Percentiles rank a stretch among this genome's conserved stretches.
phyloP scores from a whole-genome alignment of 1,284 basidiomycete species.

The Athelia sp. region DNA sequence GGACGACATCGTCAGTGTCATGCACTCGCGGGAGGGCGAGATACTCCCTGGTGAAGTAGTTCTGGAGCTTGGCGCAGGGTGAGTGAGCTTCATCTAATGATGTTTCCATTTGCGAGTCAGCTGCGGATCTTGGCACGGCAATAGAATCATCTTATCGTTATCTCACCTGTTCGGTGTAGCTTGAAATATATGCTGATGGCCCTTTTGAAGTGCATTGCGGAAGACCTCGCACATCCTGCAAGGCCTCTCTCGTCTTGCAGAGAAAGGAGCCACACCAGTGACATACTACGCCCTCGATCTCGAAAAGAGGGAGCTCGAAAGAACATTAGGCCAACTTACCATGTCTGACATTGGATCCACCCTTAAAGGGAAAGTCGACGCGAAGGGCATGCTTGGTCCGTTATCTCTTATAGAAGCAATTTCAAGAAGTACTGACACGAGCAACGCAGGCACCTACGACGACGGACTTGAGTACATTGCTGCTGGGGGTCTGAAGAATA shows the following conservation, averaged over 20 bases:
- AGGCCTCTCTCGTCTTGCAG: conserved; percentile 61
- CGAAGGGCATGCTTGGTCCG: conserved; percentile 76
- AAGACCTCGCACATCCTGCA: conserved; percentile 88
- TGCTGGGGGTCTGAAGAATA: conserved; percentile 50
- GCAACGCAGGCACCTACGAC: conserved; percentile 59
- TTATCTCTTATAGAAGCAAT: conserved; percentile 20
- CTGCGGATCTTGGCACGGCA: conserved; percentile 11
- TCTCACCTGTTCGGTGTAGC: conserved; percentile 28
- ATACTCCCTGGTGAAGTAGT: conserved; percentile 49
- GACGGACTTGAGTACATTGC: conserved; percentile 69
- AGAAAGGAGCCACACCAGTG: conserved; percentile 39
- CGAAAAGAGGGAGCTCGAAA: conserved; percentile 80
- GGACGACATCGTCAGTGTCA: conserved; percentile 64
- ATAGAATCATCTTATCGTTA: conserved; percentile 9
- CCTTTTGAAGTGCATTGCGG: conserved; percentile 61
- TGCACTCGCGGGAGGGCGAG: conserved; percentile 59
- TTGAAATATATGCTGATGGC: conserved; percentile 7
- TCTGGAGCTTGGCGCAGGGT: conserved; percentile 88
- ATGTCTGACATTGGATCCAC: conserved; percentile 58
- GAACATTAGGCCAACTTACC: conserved; percentile 72
- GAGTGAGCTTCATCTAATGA: conserved; percentile 26
- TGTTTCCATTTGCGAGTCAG: conserved; percentile 57
- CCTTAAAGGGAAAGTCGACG: conserved; percentile 66
- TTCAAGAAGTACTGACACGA: conserved; percentile 41
- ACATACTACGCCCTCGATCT: conserved; percentile 95